phyloP scores from a whole-genome alignment of 2,329 filamentous ascomycete species.

The Beauveria scarabaeidicola region DNA sequence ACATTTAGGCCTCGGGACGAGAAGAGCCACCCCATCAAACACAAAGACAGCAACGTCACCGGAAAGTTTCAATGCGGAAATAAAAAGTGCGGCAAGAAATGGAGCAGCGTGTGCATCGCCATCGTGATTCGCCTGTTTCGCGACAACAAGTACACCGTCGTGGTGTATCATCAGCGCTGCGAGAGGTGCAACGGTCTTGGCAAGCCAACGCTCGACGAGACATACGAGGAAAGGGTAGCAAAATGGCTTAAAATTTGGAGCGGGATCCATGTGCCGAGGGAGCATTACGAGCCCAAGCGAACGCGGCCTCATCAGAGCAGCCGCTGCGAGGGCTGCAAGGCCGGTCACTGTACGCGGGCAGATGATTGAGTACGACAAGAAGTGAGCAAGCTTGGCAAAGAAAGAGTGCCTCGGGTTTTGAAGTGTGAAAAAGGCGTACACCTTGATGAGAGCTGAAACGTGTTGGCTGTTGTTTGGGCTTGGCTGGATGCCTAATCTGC shows the following conservation, averaged over 20 bases:
- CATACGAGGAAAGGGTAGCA: constrained; percentile 26
- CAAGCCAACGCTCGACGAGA: constrained; percentile 17
- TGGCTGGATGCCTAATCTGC: background rate
- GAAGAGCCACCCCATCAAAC: constrained; percentile 10
- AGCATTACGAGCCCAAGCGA: background rate
- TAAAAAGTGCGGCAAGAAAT: constrained; percentile 16
- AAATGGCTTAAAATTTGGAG: constrained; percentile 24
- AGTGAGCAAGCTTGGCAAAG: background rate
- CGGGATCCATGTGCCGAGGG: constrained; percentile 15
- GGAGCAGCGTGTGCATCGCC: constrained; percentile 27
- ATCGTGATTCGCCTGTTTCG: constrained; percentile 26
- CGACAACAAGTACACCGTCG: constrained; percentile 24
- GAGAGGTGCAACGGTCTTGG: constrained; percentile 21
- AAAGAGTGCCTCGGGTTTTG: background rate
- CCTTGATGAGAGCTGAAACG: background rate
- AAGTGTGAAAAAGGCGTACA: background rate
- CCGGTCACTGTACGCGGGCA: constrained; percentile 19
- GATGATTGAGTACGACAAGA: background rate
- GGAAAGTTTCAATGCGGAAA: constrained; percentile 26
- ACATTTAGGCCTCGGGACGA: constrained; percentile 18
- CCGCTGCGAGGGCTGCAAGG: constrained; percentile 30
- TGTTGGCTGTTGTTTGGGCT: background rate
- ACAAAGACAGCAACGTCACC: constrained; percentile 23
- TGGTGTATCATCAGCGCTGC: constrained; percentile 31
- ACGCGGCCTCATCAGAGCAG: constrained; percentile 18